Base-by-base conservation (phyloP, 345 rosid genomes). In the Carallia pectinifolia region DNA sequence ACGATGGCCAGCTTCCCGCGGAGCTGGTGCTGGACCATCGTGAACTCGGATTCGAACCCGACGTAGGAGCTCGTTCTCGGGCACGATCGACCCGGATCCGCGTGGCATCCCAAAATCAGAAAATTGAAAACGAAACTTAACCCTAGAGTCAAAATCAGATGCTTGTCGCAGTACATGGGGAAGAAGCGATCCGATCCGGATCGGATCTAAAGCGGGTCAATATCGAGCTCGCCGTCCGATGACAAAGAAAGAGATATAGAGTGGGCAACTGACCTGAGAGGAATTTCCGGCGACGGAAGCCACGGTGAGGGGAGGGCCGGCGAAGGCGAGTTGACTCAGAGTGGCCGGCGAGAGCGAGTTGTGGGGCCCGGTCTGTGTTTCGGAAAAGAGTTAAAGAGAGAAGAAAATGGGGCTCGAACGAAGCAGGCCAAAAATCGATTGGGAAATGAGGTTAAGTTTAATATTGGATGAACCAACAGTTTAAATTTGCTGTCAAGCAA, bases 11-110 rank as follows among this genome's bases (percentile, higher is more conserved):
- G 39, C 29, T 71, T 62, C 39, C 99, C 99, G 29, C 99, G 89
- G 39, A 90, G 77, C 78, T 95, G 99, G 81, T 92, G 97, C 50
- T 86, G 99, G 23, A 86, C 82, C 97, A 95, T 92, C 64, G 61
- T 74, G 85, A 95, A 85, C 59, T 89, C 86, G 61, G 87, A 86
- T 70, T 81, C 78, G 74, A 78, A 84, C 34, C 97, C 99, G 64
- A 85, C 58, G n/a, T 84, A 76, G 19, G 87, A 77, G 83, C 84
- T 86, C 27, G 86, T 67, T 29, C 85, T 90, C n/a, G 85, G 69
- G 79, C 99, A 95, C 56, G 74, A 38, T 44, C 62, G 71, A 62
- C 50, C 79, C 71, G 79, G 79, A 85, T 88, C 88, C 70, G 85
- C 88, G 65, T 74, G 65, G 77, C 73, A 75, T 37, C 72, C 31